A percentile compares a stretch with the other conserved stretches of the same genome.
Conservation (phyloP, 2,329 filamentous ascomycete genomes). For the Pseudogymnoascus sp. region DNA sequence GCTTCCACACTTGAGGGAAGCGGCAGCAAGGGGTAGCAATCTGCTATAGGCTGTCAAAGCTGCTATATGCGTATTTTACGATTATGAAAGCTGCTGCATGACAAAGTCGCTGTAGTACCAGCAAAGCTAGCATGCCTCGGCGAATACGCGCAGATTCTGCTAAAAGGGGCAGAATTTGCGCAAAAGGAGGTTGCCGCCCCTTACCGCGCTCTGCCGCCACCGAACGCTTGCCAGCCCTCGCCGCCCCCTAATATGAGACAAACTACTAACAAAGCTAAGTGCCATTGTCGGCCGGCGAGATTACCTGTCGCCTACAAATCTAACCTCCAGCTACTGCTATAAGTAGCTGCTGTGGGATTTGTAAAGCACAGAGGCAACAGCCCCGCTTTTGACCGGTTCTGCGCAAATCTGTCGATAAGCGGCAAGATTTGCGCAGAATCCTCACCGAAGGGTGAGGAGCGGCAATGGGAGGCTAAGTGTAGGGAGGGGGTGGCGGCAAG, state of each 20-base stretch:
- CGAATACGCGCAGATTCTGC: not conserved
- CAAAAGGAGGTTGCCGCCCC: not conserved
- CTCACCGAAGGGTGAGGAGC: too few relatives aligned
- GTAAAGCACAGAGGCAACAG: too few relatives aligned
- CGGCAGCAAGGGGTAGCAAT: too few relatives aligned
- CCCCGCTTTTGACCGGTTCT: too few relatives aligned
- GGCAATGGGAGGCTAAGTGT: too few relatives aligned
- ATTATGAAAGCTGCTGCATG: not conserved
- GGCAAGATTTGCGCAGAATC: too few relatives aligned
- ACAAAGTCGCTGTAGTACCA: too few relatives aligned
- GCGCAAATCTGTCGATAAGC: too few relatives aligned
- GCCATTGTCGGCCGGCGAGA: not conserved
- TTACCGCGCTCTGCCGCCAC: not conserved
- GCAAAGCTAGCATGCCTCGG: not conserved
- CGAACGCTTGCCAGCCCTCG: not conserved
- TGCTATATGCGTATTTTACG: not conserved
- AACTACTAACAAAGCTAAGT: not conserved
- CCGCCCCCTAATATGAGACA: not conserved
- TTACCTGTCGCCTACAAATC: not conserved
- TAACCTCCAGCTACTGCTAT: too few relatives aligned
- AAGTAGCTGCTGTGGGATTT: too few relatives aligned
- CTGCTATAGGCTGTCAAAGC: not conserved
- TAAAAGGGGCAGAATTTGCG: not conserved
- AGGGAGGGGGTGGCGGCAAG: too few relatives aligned
- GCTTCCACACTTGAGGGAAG: too few relatives aligned